Evolutionary conservation across 2,329 filamentous ascomycete species (phyloP), one percentile per base, ranked within the genome.

Genomic region (Curvularia eragrostidis): DNA sequence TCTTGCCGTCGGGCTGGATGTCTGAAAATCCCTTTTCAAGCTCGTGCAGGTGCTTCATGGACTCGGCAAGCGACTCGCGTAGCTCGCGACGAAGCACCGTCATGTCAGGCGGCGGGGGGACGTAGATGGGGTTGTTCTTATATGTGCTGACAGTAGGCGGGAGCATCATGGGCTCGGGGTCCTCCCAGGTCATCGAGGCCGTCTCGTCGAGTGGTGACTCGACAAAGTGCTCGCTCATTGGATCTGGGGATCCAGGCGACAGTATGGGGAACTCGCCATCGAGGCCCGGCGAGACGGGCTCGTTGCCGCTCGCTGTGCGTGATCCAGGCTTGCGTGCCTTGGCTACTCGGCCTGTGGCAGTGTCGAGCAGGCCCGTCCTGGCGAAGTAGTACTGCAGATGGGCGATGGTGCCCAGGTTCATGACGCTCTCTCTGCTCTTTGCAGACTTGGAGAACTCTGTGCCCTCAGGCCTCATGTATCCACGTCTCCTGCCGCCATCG

Each of bases 381-480:
- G 95, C 94, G 80, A 99, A 99, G 79, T 98, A 99, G 79, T 98
- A 97, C 78, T 99, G 95, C 72, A 99, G 82, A 80, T 99, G 95
- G 54, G 93, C 92, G 69, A 99, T 99, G 77, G 93, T 97, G 53
- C 95, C 95, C 61, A 99, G 80, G 72, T 92, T 97, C 86, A 98
- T 89, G 64, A 99, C 95, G 74, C 93, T 97, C 76, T 99, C 94
- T 62, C 95, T 85, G 49, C 92, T 92, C 73, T 88, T 88, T 46
- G 95, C 95, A 55, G 93, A 97, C 58, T 91, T 90, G 24, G 95
- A 91, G 76, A 98, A 99, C 70, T 93, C 86, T 50, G 91, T 96
- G 52, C 89, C 91, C 74, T 93, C 90, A 0, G 93, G 93, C 48
- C 93, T 86, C 80, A 96, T 91, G 79, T 94, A 97, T 42, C 93